Base-by-base conservation (phyloP, 768 basidiomycete species). In the Gymnopilus dilepis region DNA sequence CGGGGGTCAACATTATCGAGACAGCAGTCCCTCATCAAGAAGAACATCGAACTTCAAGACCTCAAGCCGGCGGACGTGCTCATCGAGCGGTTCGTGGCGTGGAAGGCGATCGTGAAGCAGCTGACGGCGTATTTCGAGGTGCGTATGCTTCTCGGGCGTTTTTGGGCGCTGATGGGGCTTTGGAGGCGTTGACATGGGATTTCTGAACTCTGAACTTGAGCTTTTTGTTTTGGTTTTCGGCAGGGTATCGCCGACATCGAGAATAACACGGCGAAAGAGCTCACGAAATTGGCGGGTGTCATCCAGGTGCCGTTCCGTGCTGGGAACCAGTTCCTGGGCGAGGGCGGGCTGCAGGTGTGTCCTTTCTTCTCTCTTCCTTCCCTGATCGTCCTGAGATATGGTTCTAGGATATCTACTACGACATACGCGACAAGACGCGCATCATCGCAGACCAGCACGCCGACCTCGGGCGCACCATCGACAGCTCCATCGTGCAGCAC, bases 301-400 rank as follows among this genome's bases (percentile, higher is more conserved):
- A 97, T 99, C 62, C 97, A 99, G 74, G 97, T 99, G 0, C 97
- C 97, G 0, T 99, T 99, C 80, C 82, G 90, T 34, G 86, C 93
- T 2, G 96, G 95, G 6, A 97, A 97, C 76, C 97, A 99, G 79
- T 99, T 99, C 72, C 82, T 99, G 4, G 97, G 97, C n/a, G 95
- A 99, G 74, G 94, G 93, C 12, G 97, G 97, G 50, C 79, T 99
- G 51, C 94, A 96, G 84, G 89, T 85, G 60, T 58, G 45, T 57
- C 37, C 21, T 55, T 43, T 38, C 22, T 63, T 22, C 42, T 51
- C 1, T 22, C 19, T 17, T 47, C 31, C 24, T 17, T 30, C 21
- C 21, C 42, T 34, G 21, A 13, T 52, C 30, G 47, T n/a, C 47
- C 34, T 22, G 22, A 24, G 3, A 30, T 57, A 45, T 65, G 30